These are phyloP conservation scores for Vaccinium corymbosum DNA, from an alignment of 148 eudicot species.

Conservation along the genomic window DNA sequence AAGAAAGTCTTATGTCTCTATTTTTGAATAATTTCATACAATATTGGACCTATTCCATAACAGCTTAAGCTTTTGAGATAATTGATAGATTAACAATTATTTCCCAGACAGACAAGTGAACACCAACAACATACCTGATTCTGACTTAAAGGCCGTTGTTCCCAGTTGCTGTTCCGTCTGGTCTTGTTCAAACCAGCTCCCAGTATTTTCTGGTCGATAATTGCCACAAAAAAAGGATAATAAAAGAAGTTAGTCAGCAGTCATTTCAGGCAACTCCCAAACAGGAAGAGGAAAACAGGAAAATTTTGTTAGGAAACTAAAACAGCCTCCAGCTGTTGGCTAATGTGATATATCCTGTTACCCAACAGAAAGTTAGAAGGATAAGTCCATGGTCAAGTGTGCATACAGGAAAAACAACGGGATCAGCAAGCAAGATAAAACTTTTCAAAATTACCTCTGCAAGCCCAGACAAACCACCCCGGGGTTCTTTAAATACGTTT, in stretches of 20 bases:
- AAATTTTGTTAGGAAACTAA: not conserved
- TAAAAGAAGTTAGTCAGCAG: not conserved
- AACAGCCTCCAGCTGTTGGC: conserved; percentile 1
- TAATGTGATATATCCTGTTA: not conserved
- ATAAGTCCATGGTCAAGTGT: not conserved
- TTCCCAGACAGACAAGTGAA: not conserved
- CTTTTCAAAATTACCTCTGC: conserved; percentile 48
- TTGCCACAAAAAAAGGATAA: conserved; percentile 8
- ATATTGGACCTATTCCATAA: not conserved
- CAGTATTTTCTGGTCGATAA: conserved; percentile 63
- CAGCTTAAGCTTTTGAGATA: not conserved
- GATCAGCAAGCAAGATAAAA: conserved; percentile 4
- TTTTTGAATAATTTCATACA: not conserved
- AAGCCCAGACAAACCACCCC: conserved; percentile 87
- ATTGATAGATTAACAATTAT: not conserved
- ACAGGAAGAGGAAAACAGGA: not conserved
- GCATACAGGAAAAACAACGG: not conserved
- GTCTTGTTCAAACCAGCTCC: conserved; percentile 91
- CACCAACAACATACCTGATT: conserved; percentile 55
- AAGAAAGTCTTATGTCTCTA: too few relatives aligned
- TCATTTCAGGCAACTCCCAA: conserved; percentile 4
- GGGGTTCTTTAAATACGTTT: conserved; percentile 76
- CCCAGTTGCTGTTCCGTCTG: conserved; percentile 96
- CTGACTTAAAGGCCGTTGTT: conserved; percentile 76
- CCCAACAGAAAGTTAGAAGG: not conserved